A percentile compares a stretch with the other conserved stretches of the same genome.
phyloP scores from a whole-genome alignment of 2,329 filamentous ascomycete species.

The Colletotrichum filicis region DNA sequence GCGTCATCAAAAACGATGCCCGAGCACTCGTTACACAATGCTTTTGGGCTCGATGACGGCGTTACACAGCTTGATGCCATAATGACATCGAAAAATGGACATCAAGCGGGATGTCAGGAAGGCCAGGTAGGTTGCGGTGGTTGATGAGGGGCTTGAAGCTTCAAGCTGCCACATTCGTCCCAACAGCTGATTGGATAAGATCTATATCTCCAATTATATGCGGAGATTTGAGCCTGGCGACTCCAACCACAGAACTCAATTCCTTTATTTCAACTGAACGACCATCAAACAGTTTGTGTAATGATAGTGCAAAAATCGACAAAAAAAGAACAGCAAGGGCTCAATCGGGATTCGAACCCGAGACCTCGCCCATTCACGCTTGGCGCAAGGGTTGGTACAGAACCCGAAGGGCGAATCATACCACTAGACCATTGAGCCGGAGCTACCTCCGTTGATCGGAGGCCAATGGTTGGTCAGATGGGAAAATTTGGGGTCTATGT shows the following conservation, averaged over 20 bases:
- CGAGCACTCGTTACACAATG: not conserved
- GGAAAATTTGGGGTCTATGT: not conserved
- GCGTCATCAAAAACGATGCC: not conserved
- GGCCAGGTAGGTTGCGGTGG: no score
- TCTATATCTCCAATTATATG: no score
- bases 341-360: slow-evolving; percentile 33
- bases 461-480: not conserved
- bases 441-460: not conserved
- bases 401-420: slow-evolving; percentile 36
- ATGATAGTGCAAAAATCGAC: not conserved
- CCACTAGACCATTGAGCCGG: slow-evolving; percentile 34
- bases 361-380: slow-evolving; percentile 30
- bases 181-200: no score
- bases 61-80: not conserved
- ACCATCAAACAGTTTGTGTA: no score
- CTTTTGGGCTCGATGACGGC: not conserved
- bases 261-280: no score
- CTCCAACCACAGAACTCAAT: no score
- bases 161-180: no score
- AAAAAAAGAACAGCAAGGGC: not conserved
- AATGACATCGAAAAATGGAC: not conserved
- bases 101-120: not conserved
- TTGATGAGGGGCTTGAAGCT: no score
- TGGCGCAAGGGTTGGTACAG: not conserved
- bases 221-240: no score